Evolutionary conservation across 306 rosid genomes (phyloP).

Genomic region (Astragalus glycyphyllos): DNA sequence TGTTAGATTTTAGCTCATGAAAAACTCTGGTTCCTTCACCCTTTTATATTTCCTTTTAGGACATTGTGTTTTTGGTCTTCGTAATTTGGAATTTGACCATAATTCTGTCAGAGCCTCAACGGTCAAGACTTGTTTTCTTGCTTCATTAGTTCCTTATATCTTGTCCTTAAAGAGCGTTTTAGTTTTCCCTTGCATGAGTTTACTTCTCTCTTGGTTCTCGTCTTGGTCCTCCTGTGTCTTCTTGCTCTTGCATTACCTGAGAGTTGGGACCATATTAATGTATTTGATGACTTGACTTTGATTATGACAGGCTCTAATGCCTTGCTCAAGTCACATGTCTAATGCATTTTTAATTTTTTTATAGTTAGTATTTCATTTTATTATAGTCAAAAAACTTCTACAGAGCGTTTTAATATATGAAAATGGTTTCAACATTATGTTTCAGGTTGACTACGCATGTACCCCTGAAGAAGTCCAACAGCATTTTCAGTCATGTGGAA

Average conservation of each 20-base stretch:
- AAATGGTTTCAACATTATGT: slow-evolving; percentile 39
- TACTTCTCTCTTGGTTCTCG: background rate
- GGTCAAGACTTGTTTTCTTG: background rate
- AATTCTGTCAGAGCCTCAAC: background rate
- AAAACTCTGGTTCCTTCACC: background rate
- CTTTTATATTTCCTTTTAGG: background rate
- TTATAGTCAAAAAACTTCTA: slow-evolving; percentile 1
- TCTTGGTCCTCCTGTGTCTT: slow-evolving; percentile 8
- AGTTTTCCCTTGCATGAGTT: background rate
- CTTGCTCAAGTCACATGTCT: background rate
- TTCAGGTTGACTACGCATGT: slow-evolving; percentile 96
- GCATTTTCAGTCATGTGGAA: slow-evolving; percentile 99
- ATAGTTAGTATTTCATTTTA: background rate
- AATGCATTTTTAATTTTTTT: slow-evolving; percentile 9
- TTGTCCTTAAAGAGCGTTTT: background rate
- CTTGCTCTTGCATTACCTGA: slow-evolving; percentile 13
- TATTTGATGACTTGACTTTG: slow-evolving; percentile 34
- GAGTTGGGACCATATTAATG: slow-evolving; percentile 14
- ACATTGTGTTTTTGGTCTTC: background rate
- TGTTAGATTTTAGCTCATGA: background rate
- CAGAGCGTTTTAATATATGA: slow-evolving; percentile 23
- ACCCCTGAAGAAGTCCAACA: slow-evolving; percentile 99
- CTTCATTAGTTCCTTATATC: background rate
- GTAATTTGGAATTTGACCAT: slow-evolving; percentile 10
- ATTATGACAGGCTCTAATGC: slow-evolving; percentile 28